Evolutionary conservation across 75 land plant species (phyloP), one percentile per base, ranked within the genome.

Genomic region (Cryptomeria japonica): DNA sequence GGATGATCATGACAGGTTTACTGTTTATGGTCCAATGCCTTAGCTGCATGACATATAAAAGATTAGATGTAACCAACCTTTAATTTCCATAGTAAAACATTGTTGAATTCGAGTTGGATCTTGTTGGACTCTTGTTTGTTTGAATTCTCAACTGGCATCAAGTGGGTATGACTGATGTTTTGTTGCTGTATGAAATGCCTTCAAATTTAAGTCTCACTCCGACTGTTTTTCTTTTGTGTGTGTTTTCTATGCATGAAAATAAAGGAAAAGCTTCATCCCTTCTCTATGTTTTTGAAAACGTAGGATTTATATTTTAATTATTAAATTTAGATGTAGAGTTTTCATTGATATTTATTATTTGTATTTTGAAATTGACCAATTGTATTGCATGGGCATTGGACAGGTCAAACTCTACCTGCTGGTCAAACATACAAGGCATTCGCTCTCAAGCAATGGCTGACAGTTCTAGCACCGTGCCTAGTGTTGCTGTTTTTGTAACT

Each of bases 401-500:
- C 51, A 82, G 84, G 84, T 44, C 49, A n/a, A 82, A 41, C 44
- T 44, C 32, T 34, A n/a, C 32, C 84, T 28, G 14, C 47, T 31
- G 5, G 31, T 82, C 84, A 46, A 82, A 44, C 44, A 12, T 44
- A 46, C 51, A 82, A 44, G 84, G 51, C 51, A 28, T 82, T n/a
- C 84, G 32, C 51, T 46, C 51, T 31, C 84, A 82, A 82, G 41
- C 32, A 12, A 82, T 82, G 84, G 84, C 84, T 10, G 84, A 82
- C 51, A 39, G 32, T 42, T 82, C 84, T 42, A 34, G 28, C 44
- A 91, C 95, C 36, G 96, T 95, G 15, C 95, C 95, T 1, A 90
- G 93, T 39, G 93, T 98, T 89, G 99, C 96, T 70, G 99, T 98
- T 77, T 98, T 96, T 90, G 97, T 96, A 31, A 98, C 98, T 56